These are phyloP conservation scores for Fomitopsis palustris DNA, from an alignment of 1,284 basidiomycete species.

Conservation along the genomic window DNA sequence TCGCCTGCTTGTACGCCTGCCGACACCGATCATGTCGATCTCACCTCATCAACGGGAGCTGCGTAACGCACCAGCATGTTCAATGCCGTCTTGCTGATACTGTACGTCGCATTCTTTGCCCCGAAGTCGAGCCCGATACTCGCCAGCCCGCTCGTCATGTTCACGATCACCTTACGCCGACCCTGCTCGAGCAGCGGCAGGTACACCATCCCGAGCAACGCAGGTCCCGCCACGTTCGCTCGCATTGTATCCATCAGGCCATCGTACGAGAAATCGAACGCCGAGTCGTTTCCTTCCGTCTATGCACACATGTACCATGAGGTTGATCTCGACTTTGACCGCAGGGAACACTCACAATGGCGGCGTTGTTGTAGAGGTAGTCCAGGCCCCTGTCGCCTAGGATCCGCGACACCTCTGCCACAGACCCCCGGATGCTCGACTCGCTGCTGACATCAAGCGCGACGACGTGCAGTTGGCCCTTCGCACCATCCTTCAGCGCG, in stretches of 20 bases:
- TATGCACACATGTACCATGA: constrained; percentile 7
- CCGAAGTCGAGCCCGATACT: constrained; percentile 28
- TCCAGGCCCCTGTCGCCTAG: constrained; percentile 32
- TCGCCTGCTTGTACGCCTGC: constrained; percentile 32
- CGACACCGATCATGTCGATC: neutral
- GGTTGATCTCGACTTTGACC: neutral
- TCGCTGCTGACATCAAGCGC: constrained; percentile 30
- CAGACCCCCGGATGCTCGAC: constrained; percentile 26
- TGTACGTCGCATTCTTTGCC: constrained; percentile 23
- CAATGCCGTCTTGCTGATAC: constrained; percentile 27
- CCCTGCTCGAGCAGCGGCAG: constrained; percentile 30
- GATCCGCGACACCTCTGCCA: constrained; percentile 20
- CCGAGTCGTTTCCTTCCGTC: constrained; percentile 24
- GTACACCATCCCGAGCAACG: constrained; percentile 28
- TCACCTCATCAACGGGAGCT: no score
- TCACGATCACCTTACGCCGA: constrained; percentile 31
- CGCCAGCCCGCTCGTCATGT: constrained; percentile 29
- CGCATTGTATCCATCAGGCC: constrained; percentile 20
- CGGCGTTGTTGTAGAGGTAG: constrained; percentile 2
- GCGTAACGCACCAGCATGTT: constrained; percentile 28
- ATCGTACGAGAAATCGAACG: constrained; percentile 21
- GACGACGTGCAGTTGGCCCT: constrained; percentile 32
- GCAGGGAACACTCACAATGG: neutral
- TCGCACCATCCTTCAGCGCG: constrained; percentile 21
- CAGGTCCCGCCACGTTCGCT: constrained; percentile 33